Conservation (phyloP, 495 filamentous ascomycete genomes). For the Cladorrhinum samala region DNA sequence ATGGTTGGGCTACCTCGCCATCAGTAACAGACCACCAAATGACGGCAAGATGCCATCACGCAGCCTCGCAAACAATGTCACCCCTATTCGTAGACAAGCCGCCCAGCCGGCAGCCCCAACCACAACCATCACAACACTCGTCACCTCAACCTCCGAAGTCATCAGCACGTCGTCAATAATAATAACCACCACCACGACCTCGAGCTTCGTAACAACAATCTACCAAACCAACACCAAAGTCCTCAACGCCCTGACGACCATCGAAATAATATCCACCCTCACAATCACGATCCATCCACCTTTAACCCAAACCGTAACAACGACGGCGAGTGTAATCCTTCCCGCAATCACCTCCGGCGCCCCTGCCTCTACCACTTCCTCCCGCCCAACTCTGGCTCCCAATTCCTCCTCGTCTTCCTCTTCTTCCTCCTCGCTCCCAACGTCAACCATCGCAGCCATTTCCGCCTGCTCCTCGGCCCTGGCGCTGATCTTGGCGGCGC, state of each 20-base stretch:
- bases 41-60: not conserved
- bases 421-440: constrained; percentile 13
- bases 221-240: constrained; percentile 25
- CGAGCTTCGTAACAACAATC: constrained; percentile 17
- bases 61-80: not conserved
- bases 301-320: constrained; percentile 15
- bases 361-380: not conserved
- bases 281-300: constrained; percentile 21
- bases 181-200: constrained; percentile 18
- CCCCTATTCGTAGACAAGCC: constrained; percentile 7
- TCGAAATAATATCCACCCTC: constrained; percentile 25
- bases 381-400: too few relatives aligned
- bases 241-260: constrained; percentile 20
- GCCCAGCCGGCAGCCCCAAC: too few relatives aligned
- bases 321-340: constrained; percentile 14
- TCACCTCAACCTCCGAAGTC: constrained; percentile 14
- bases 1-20: not conserved
- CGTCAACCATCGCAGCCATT: constrained; percentile 23
- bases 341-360: not conserved
- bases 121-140: constrained; percentile 12
- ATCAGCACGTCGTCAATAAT: constrained; percentile 15
- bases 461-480: constrained; percentile 16
- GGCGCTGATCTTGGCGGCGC: constrained; percentile 13
- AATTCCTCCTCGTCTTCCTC: not conserved
- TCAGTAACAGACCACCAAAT: not conserved